A percentile compares a stretch with the other conserved stretches of the same genome.
phyloP scores from a whole-genome alignment of 2,329 filamentous ascomycete genomes.

The Leptographium procerum region DNA sequence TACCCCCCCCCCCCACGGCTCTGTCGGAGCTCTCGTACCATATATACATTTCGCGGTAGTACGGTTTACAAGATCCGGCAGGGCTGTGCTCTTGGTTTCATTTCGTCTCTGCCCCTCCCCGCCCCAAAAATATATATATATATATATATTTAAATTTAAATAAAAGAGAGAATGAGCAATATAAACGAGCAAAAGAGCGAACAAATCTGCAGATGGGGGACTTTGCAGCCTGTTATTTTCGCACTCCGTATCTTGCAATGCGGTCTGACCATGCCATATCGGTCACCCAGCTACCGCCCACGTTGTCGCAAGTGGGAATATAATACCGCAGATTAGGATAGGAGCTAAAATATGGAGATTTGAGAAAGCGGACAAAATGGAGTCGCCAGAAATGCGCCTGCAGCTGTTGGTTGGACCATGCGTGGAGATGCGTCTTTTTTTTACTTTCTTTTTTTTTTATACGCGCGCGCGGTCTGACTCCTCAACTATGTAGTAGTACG shows the following conservation, averaged over 20 bases:
- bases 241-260: too few relatives aligned
- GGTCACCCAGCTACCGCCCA: neutral
- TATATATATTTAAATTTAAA: too few relatives aligned
- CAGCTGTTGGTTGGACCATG: neutral
- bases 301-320: neutral
- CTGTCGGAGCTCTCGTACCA: neutral
- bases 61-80: neutral
- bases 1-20: neutral
- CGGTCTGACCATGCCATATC: too few relatives aligned
- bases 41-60: too few relatives aligned
- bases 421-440: neutral
- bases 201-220: neutral
- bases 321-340: neutral
- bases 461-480: too few relatives aligned
- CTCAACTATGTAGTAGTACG: too few relatives aligned
- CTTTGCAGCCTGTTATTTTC: neutral
- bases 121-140: too few relatives aligned
- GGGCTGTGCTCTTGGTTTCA: too few relatives aligned
- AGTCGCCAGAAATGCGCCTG: neutral
- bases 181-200: neutral
- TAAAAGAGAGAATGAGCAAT: neutral
- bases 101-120: too few relatives aligned
- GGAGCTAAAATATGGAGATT: too few relatives aligned
- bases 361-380: neutral
- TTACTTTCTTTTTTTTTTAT: too few relatives aligned